These are phyloP conservation scores for Globisporangium spinosum DNA, from an alignment of 352 stramenopile genomes.

Conservation along the genomic window DNA sequence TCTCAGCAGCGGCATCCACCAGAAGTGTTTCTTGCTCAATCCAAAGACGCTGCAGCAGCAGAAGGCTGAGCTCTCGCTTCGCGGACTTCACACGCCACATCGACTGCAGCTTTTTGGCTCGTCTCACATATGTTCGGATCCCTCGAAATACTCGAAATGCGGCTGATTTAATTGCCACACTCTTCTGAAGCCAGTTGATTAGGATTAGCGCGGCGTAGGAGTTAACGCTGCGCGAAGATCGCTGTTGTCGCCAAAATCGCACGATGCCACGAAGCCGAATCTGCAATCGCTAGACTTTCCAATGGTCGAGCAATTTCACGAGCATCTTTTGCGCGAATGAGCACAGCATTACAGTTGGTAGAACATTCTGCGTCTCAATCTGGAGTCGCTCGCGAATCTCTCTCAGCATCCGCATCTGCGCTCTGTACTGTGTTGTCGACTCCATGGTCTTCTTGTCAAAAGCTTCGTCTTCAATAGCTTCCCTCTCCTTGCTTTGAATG, in stretches of 20 bases:
- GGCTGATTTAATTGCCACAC: constrained; percentile 48
- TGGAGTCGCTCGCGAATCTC: constrained; percentile 34
- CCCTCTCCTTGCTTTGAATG: constrained; percentile 27
- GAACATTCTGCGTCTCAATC: constrained; percentile 33
- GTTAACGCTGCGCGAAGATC: constrained; percentile 30
- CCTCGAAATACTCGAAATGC: constrained; percentile 53
- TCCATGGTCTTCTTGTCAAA: constrained; percentile 42
- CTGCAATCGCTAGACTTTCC: constrained; percentile 34
- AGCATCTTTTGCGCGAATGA: constrained; percentile 49
- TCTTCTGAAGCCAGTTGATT: constrained; percentile 63
- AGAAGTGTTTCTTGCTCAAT: constrained; percentile 41
- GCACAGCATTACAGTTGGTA: constrained; percentile 43
- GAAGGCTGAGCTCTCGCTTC: constrained; percentile 30
- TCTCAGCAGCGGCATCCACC: constrained; percentile 44
- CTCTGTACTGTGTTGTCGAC: constrained; percentile 43
- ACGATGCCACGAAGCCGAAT: constrained; percentile 36
- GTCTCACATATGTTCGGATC: constrained; percentile 45
- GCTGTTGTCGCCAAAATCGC: constrained; percentile 42
- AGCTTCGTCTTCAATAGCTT: constrained; percentile 43
- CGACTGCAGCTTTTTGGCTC: constrained; percentile 47
- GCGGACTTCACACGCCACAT: constrained; percentile 49
- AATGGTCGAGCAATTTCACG: constrained; percentile 29
- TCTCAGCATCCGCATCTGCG: constrained; percentile 36
- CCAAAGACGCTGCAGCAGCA: constrained; percentile 48
- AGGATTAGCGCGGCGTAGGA: constrained; percentile 34